phyloP scores from a whole-genome alignment of 495 filamentous ascomycete species.

The Aspergillus nidulans region DNA sequence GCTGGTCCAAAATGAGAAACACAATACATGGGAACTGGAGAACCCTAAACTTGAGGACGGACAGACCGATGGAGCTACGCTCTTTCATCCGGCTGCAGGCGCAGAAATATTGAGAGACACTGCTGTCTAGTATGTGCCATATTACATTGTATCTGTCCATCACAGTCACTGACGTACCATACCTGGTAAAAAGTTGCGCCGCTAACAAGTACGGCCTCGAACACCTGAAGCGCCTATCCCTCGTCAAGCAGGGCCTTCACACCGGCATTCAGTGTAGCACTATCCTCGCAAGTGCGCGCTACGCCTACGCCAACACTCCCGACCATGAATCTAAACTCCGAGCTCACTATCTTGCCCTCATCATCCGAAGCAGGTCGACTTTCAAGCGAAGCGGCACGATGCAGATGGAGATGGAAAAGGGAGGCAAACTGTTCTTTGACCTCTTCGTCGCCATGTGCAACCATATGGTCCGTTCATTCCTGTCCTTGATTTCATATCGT shows the following conservation, averaged over 20 bases:
- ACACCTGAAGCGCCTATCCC: constrained; percentile 74
- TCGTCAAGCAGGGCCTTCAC: constrained; percentile 83
- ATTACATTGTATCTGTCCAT: neutral
- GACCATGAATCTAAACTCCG: constrained; percentile 83
- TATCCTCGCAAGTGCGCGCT: constrained; percentile 77
- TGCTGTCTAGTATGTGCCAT: constrained; percentile 61
- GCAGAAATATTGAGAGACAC: constrained; percentile 79
- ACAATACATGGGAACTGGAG: constrained; percentile 69
- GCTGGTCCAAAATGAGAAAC: constrained; percentile 63
- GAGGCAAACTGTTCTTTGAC: constrained; percentile 86
- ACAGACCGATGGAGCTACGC: constrained; percentile 53
- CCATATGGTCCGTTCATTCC: constrained; percentile 57
- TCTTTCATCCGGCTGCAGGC: constrained; percentile 61
- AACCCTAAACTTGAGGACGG: constrained; percentile 35
- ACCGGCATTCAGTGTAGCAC: constrained; percentile 77
- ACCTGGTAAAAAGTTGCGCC: constrained; percentile 53
- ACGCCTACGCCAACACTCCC: constrained; percentile 83
- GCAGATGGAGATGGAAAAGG: constrained; percentile 89
- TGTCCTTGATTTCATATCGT: neutral
- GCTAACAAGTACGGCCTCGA: constrained; percentile 77
- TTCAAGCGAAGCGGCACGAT: constrained; percentile 96
- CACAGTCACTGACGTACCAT: neutral
- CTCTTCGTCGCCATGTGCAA: constrained; percentile 91
- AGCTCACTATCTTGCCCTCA: constrained; percentile 87
- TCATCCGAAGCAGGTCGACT: constrained; percentile 75